Evolutionary conservation across 1,284 basidiomycete species (phyloP).

Genomic region (Phlebopus sp.): DNA sequence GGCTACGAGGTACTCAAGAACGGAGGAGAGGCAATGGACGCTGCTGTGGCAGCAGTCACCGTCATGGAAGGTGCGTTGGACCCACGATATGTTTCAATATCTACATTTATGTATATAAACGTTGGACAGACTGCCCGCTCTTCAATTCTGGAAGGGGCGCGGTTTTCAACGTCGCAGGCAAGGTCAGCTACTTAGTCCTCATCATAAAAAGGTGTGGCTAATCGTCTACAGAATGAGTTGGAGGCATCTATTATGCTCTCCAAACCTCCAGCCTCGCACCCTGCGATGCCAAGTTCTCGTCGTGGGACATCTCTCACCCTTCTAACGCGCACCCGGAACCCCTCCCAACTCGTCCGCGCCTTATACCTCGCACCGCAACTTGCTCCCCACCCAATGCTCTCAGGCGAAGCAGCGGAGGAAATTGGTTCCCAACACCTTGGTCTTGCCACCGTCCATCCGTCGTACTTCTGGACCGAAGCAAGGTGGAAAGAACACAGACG

Average conservation of each 20-base stretch:
- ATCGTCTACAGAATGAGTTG: constrained; percentile 61
- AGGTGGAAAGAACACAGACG: constrained; percentile 75
- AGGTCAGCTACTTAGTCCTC: constrained; percentile 40
- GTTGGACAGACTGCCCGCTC: constrained; percentile 62
- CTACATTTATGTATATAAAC: not conserved
- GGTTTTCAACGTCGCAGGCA: constrained; percentile 76
- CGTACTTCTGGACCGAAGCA: constrained; percentile 71
- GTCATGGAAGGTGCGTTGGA: constrained; percentile 62
- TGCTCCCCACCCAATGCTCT: constrained; percentile 69
- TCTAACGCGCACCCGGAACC: constrained; percentile 67
- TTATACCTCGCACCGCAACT: constrained; percentile 63
- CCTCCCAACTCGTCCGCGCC: constrained; percentile 65
- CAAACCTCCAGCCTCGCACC: constrained; percentile 62
- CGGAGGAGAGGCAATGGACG: constrained; percentile 80
- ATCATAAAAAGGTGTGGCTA: not conserved
- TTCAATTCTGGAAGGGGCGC: constrained; percentile 81
- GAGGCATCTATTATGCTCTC: constrained; percentile 80
- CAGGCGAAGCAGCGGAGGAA: constrained; percentile 60
- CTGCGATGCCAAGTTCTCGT: constrained; percentile 54
- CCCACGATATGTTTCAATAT: not conserved
- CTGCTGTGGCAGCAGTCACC: constrained; percentile 72
- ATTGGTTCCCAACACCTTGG: constrained; percentile 52
- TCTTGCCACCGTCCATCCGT: constrained; percentile 59
- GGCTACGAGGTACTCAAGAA: constrained; percentile 61
- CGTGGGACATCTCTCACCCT: constrained; percentile 66